Base-by-base conservation (phyloP, 345 rosid species). In the Pistacia vera region DNA sequence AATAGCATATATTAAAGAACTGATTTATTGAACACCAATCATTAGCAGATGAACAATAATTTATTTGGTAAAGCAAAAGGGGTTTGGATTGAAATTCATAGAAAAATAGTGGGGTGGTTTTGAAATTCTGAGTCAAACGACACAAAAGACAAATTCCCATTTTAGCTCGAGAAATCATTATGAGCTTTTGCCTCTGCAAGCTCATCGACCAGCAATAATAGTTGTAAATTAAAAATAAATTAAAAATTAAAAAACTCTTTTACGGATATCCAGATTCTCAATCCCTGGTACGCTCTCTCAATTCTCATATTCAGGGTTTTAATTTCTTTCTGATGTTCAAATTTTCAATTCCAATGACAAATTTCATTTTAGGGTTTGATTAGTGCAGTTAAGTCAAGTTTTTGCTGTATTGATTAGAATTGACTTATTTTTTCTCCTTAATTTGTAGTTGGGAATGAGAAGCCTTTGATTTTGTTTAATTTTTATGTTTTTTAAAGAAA, bases 201-300 rank as follows among this genome's bases (percentile, higher is more conserved):
- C 82, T 85, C 81, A 85, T 70, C 84, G 68, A 58, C 68, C 86
- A 75, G 77, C 83, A 38, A 65, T 62, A 63, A 77, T 55, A 66
- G 65, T 69, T 80, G 83, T 75, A 20, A 54, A 8, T 20, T 41
- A 25, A 48, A 22, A 22, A 22, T 22, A 41, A n/a, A 6, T 5
- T 9, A 48, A 70, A 62, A 4, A 10, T 63, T 54, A 72, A 71
- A 71, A 11, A 55, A 71, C 28, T 1, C 11, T 2, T n/a, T n/a
- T 60, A 30, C 65, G 78, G 74, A 70, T 66, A 28, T 57, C 22
- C 55, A 8, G 35, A 51, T 71, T 72, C 41, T 59, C 38, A 60
- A 70, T 69, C 68, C 18, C 72, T 35, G 83, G 84, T 79, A 62
- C 22, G 68, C 8, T 48, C 46, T 7, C 28, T 61, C 16, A 46